Evolutionary conservation across 495 filamentous ascomycete genomes (phyloP).

Genomic region (Talaromyces proteolyticus): DNA sequence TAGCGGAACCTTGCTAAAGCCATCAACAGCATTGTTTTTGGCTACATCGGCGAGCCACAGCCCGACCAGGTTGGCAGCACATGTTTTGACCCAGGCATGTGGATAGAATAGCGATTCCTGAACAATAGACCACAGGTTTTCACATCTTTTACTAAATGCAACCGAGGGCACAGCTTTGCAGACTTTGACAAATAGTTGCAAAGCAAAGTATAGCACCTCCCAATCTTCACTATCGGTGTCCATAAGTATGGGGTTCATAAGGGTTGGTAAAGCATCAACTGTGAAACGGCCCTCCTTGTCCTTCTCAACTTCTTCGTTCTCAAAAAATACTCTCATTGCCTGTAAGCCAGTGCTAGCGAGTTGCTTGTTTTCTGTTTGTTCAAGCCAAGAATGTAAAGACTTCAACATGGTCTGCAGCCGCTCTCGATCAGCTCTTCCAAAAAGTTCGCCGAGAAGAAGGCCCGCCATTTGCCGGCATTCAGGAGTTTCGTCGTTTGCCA

Average conservation of each 20-base stretch:
- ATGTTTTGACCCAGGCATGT: constrained; percentile 70
- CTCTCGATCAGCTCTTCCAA: constrained; percentile 72
- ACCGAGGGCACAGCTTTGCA: constrained; percentile 57
- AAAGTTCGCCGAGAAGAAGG: constrained; percentile 70
- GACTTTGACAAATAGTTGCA: constrained; percentile 63
- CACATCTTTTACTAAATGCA: constrained; percentile 49
- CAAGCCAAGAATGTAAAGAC: constrained; percentile 70
- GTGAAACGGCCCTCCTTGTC: constrained; percentile 54
- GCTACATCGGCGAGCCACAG: constrained; percentile 75
- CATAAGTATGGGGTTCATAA: constrained; percentile 42
- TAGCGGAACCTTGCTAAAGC: constrained; percentile 53
- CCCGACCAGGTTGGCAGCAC: constrained; percentile 67
- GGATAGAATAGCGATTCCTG: constrained; percentile 64
- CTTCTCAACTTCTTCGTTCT: constrained; percentile 55
- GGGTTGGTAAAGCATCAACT: constrained; percentile 35
- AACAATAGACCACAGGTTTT: constrained; percentile 60
- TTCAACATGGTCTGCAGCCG: constrained; percentile 59
- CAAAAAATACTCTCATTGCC: constrained; percentile 76
- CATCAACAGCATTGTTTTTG: constrained; percentile 46
- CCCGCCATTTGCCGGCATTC: constrained; percentile 83
- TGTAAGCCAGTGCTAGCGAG: constrained; percentile 71
- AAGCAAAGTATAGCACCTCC: constrained; percentile 72
- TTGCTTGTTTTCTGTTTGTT: constrained; percentile 60
- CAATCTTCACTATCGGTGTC: constrained; percentile 52
- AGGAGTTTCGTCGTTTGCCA: constrained; percentile 81